Base-by-base conservation (phyloP, 192 early-diverging fungal genomes). In the Pilobolus umbonatus region DNA sequence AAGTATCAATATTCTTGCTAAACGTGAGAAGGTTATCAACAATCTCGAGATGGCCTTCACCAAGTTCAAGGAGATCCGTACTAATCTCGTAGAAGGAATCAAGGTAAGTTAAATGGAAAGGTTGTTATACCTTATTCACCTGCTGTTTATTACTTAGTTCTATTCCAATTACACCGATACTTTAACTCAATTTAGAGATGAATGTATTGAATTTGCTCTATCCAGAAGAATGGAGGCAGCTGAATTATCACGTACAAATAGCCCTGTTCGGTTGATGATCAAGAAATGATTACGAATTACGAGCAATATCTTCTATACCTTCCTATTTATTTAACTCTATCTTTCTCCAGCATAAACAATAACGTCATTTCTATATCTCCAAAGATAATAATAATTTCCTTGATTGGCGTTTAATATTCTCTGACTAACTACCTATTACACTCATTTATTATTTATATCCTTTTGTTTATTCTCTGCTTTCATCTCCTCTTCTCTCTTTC, bases 11-110 rank as follows among this genome's bases (percentile, higher is more conserved):
- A 49, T 81, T 52, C 67, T 90, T 56, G 72, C 76, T 29, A 79
- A 85, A 46, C 72, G 93, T 2, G 88, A 91, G 57, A 77, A 84
- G 55, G 85, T 87, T 2, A 61, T 94, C 21, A 79, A 79, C 38
- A 90, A 86, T 52, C 68, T 94, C 55, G 90, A 93, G 45, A 72
- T 69, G 4, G 91, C 82, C 11, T 90, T 85, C 57, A 76, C 85
- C 67, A 76, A 80, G 42, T 95, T 86, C 62, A 78, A 79, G 46
- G 86, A 91, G 34, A 86, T 91, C 6, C 76, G 80, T 14, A 75
- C 72, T 12, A 94, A 93, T 55, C 61, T 95, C 29, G 74, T 82
- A 29, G 91, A 95, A 65, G 93, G 93, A 6, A 69, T 80, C 21
- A 81, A 88, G 79, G 84, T 86, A 70, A 61, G 2, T 1, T 26